Base-by-base conservation (phyloP, 768 basidiomycete genomes). In the Fibroporia radiculosa region DNA sequence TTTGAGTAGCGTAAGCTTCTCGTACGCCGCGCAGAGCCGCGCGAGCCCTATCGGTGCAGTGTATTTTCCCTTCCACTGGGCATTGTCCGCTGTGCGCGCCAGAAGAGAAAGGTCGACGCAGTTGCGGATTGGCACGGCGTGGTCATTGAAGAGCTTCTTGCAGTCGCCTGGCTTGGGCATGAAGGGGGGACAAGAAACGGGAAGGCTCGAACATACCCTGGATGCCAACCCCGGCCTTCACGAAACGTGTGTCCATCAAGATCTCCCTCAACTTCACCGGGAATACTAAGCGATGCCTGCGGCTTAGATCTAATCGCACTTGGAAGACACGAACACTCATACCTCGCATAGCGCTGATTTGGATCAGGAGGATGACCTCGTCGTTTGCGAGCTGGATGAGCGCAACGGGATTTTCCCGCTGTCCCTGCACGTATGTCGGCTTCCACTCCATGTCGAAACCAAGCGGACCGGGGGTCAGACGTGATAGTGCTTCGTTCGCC, bases 401-500 rank as follows among this genome's bases (percentile, higher is more conserved):
- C 2, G 88, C 78, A 16, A 85, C 80, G 19, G 72, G 82, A 56
- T 89, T 84, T 60, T 80, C 74, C 22, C 62, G 55, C 20, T 62
- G 56, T 16, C 80, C 77, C 56, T 75, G 79, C 36, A 52, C 49
- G 53, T 63, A 78, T 16, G 56, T 75, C 0, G 88, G 88, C 48
- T 72, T 77, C 86, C 88, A 90, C 62, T 91, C 88, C 28, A 86
- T 67, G 56, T 91, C 88, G 50, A 90, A 79, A 22, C 88, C 88
- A 40, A 75, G 32, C 14, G 51, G 48, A 8, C 54, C 53, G 6
- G 50, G 48, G 19, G 22, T 28, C 12, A 60, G 53, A 32, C 44
- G 37, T 1, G 53, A 29, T 11, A 62, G 22, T 18, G 52, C 56
- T 1, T 20, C 18, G 19, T 58, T 47, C 1, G 55, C 56, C 13